Evolutionary conservation across 768 basidiomycete genomes (phyloP).

Genomic region (Macrolepiota fuliginosa): DNA sequence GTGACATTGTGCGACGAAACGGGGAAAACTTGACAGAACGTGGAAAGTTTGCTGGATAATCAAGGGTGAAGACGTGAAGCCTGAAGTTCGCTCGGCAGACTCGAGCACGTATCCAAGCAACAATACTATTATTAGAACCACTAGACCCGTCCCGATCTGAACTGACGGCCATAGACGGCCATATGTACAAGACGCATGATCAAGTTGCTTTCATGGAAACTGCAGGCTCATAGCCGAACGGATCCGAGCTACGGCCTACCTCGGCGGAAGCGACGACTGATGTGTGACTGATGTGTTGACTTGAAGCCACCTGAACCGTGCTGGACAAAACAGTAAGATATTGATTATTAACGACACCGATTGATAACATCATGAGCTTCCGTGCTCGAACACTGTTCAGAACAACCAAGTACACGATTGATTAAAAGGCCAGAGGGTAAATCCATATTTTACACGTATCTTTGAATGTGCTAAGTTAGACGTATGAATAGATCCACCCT

Average conservation of each 20-base stretch:
- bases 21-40: background rate
- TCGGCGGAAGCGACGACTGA: too few relatives aligned
- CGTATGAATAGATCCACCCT: background rate
- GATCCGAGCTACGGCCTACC: too few relatives aligned
- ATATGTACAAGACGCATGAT: too few relatives aligned
- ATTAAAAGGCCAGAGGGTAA: background rate
- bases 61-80: background rate
- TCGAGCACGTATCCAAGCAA: conserved; percentile 8
- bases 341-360: background rate
- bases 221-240: too few relatives aligned
- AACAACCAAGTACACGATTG: background rate
- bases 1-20: background rate
- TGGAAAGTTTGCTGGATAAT: background rate
- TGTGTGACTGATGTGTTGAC: too few relatives aligned
- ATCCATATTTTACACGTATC: background rate
- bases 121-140: background rate
- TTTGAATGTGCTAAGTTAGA: background rate
- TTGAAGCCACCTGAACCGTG: background rate
- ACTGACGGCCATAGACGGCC: too few relatives aligned
- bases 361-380: background rate
- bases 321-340: background rate
- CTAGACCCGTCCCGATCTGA: background rate
- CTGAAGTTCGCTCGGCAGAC: background rate
- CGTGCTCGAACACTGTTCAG: background rate
- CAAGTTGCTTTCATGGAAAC: too few relatives aligned